These are phyloP conservation scores for Mortierella sp. DNA, from an alignment of 371 early-diverging fungal genomes.

Conservation along the genomic window DNA sequence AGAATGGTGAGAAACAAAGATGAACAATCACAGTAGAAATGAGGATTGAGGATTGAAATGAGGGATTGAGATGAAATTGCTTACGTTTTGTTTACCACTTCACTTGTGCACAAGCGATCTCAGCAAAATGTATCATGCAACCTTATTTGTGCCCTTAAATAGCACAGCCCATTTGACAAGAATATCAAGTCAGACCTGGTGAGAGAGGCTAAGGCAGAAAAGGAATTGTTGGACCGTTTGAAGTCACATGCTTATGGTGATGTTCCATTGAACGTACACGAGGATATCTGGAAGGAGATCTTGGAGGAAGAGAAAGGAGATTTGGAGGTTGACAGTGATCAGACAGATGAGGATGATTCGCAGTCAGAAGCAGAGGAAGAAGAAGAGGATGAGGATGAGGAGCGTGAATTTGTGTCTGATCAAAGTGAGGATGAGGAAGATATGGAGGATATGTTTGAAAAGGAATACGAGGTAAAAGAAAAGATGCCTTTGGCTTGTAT, in stretches of 20 bases:
- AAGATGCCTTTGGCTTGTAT: background rate
- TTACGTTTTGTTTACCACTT: no score
- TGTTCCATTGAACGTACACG: constrained; percentile 91
- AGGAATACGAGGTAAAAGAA: constrained; percentile 52
- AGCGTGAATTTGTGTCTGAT: constrained; percentile 62
- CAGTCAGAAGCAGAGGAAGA: constrained; percentile 68
- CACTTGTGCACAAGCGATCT: no score
- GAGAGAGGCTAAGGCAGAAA: constrained; percentile 96
- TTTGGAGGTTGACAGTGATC: constrained; percentile 80
- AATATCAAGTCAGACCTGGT: no score
- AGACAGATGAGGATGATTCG: constrained; percentile 73
- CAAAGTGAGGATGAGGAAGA: constrained; percentile 61
- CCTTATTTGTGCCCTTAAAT: no score
- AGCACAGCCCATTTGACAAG: no score
- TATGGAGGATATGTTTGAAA: constrained; percentile 61
- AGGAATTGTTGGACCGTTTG: constrained; percentile 96
- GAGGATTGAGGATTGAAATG: no score
- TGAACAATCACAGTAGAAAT: no score
- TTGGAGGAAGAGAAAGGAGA: constrained; percentile 72
- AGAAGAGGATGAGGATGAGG: constrained; percentile 68
- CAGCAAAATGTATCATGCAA: no score
- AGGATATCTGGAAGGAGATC: constrained; percentile 87
- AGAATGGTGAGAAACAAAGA: no score
- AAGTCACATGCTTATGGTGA: constrained; percentile 95
- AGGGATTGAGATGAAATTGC: no score